Evolutionary conservation across 139 green algal species (phyloP), one percentile per base, ranked within the genome.

Genomic region (Chlorella vulgaris): DNA sequence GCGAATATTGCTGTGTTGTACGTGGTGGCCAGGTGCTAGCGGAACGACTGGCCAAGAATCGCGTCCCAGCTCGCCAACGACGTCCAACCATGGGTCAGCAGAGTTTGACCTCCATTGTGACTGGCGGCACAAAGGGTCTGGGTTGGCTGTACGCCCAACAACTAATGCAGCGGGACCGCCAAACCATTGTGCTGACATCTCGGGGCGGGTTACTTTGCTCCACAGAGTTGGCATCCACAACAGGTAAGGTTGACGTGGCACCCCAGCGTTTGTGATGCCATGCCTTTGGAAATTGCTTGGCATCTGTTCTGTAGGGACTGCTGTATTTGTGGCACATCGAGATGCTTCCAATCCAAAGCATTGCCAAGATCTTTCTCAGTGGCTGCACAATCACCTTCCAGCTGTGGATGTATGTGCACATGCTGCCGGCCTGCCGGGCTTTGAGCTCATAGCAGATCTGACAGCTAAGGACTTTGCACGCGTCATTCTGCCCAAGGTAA

Each of bases 101-200:
- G 15, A 29, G 31, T 40, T 68, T 29, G 35, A 55, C 77, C 0
- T 39, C 24, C 15, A 33, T 90, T 18, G 29, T 89, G 5, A 78
- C 78, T 35, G 86, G 86, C n/a, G 86, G 84, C 24, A 83, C 69
- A 2, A 70, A 68, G 26, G 86, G 86, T 28, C 63, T 90, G 36
- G 86, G 86, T 22, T 33, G 86, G 63, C 29, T 79, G 19, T 70
- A 40, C n/a, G 80, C 67, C 36, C 71, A 61, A 10, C 39, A 81
- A 24, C 40, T 78, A 28, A 38, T n/a, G 36, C 8, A n/a, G 2
- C 60, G 31, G 26, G 75, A 51, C 2, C 39, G 38, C 39, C 7
- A 26, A 6, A 53, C 38, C n/a, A 22, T 86, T 43, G 74, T 90
- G 19, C 50, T 90, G 13, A 73, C 73, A 2, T 86, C 79, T 2